Percentiles rank a stretch among this genome's conserved stretches.
Conservation (phyloP, 306 rosid genomes). For the Pterocarpus santalinus region DNA sequence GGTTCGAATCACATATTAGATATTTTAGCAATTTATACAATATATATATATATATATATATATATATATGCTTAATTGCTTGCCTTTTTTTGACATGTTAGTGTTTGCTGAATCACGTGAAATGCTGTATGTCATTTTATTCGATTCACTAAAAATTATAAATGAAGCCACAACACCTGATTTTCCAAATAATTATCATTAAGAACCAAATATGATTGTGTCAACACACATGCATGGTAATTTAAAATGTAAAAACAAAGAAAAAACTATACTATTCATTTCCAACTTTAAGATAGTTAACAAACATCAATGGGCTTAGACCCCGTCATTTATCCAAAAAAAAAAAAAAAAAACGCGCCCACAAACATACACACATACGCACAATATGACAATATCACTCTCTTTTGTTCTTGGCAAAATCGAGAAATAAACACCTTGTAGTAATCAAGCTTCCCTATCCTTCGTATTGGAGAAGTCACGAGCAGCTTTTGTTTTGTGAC, state of each 20-base stretch:
- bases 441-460: constrained; percentile 22
- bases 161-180: too few species aligned
- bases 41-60: too few species aligned
- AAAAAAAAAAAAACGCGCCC: too few species aligned
- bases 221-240: neutral
- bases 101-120: neutral
- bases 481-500: constrained; percentile 43
- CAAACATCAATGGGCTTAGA: too few species aligned
- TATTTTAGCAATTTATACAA: too few species aligned
- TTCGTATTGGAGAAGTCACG: constrained; percentile 42
- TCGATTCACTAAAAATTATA: neutral
- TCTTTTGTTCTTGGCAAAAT: neutral
- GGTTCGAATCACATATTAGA: too few species aligned
- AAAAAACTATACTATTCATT: neutral
- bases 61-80: too few species aligned
- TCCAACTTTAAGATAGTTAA: constrained; percentile 25
- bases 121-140: neutral
- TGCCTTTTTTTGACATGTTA: too few species aligned
- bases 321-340: too few species aligned
- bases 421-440: constrained; percentile 13
- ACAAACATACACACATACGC: neutral
- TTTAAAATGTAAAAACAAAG: neutral
- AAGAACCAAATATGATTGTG: neutral
- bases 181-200: neutral
- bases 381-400: constrained; percentile 24